A percentile compares a stretch with the other conserved stretches of the same genome.
Conservation (phyloP, 495 filamentous ascomycete species). For the Tricharina praecox region DNA sequence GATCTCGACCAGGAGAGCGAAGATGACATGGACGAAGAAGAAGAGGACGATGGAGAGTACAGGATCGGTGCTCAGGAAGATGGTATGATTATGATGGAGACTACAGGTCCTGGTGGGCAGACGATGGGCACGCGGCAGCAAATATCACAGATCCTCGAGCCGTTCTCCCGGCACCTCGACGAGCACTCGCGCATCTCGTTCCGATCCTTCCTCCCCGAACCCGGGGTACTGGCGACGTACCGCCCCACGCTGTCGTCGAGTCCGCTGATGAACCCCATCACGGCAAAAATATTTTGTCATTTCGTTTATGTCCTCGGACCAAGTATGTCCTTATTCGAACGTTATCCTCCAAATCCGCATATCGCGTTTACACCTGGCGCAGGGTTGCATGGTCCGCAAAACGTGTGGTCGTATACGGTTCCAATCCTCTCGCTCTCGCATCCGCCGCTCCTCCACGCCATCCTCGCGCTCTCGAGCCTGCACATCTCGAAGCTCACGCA, state of each 20-base stretch:
- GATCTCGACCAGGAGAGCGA: slow-evolving; percentile 47
- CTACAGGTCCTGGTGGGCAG: slow-evolving; percentile 28
- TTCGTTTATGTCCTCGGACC: slow-evolving; percentile 84
- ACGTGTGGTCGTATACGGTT: slow-evolving; percentile 45
- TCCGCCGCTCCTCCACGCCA: slow-evolving; percentile 73
- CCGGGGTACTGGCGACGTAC: slow-evolving; percentile 64
- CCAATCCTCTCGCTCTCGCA: slow-evolving; percentile 72
- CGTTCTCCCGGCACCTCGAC: slow-evolving; percentile 18
- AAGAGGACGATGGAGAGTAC: slow-evolving; percentile 33
- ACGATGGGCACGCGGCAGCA: slow-evolving; percentile 25
- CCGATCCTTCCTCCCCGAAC: slow-evolving; percentile 46
- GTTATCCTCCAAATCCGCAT: slow-evolving; percentile 56
- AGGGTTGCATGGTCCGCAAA: slow-evolving; percentile 24
- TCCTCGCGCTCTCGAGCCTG: slow-evolving; percentile 72
- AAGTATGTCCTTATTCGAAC: slow-evolving; percentile 71
- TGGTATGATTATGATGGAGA: slow-evolving; percentile 22
- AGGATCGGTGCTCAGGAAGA: slow-evolving; percentile 17
- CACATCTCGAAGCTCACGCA: slow-evolving; percentile 75
- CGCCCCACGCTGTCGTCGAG: slow-evolving; percentile 55
- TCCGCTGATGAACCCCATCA: slow-evolving; percentile 65
- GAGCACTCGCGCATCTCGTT: slow-evolving; percentile 39
- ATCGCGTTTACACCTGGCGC: slow-evolving; percentile 23
- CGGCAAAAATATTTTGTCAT: slow-evolving; percentile 76
- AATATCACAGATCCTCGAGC: slow-evolving; percentile 19
- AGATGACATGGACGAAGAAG: slow-evolving; percentile 45